Percentiles rank a stretch among this genome's conserved stretches.
Conservation (phyloP, 106 monocot genomes). For the Acorus calamus region DNA sequence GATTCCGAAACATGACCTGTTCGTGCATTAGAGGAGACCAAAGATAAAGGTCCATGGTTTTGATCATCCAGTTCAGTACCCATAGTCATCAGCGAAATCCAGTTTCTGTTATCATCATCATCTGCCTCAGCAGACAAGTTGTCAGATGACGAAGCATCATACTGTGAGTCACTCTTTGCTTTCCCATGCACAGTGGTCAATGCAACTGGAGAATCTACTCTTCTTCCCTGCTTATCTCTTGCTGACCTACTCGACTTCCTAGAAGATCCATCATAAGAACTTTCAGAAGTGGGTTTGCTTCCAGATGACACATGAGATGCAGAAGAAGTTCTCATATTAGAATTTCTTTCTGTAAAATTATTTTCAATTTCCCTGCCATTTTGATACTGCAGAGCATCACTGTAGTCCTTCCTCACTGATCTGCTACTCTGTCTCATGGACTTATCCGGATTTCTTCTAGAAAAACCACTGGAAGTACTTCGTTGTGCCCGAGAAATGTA, state of each 20-base stretch:
- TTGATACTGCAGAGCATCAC: conserved; percentile 21
- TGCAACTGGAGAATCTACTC: conserved; percentile 12
- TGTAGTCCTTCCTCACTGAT: conserved; percentile 15
- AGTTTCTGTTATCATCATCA: conserved; percentile 26
- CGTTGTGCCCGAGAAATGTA: conserved; percentile 10
- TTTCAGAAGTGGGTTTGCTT: conserved; percentile 33
- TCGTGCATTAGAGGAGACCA: conserved; percentile 6
- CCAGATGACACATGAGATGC: conserved; percentile 30
- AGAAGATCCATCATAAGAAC: conserved; percentile 34
- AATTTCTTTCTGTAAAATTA: conserved; percentile 16
- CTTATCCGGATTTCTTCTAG: conserved; percentile 19
- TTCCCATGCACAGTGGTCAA: conserved; percentile 20
- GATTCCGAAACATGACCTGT: conserved; percentile 22
- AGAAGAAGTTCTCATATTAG: conserved; percentile 20
- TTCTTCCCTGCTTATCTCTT: conserved; percentile 63
- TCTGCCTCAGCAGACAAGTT: conserved; percentile 30
- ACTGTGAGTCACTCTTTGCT: conserved; percentile 33
- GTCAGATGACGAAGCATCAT: conserved; percentile 31
- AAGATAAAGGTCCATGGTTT: conserved; percentile 12
- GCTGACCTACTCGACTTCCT: conserved; percentile 25
- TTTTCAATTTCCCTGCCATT: conserved; percentile 21
- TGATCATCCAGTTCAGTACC: conserved; percentile 23
- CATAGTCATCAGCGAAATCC: conserved; percentile 22
- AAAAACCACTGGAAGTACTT: conserved; percentile 20
- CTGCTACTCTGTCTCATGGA: conserved; percentile 27